phyloP scores from a whole-genome alignment of 2,329 filamentous ascomycete genomes.

The Ascochyta fabae region DNA sequence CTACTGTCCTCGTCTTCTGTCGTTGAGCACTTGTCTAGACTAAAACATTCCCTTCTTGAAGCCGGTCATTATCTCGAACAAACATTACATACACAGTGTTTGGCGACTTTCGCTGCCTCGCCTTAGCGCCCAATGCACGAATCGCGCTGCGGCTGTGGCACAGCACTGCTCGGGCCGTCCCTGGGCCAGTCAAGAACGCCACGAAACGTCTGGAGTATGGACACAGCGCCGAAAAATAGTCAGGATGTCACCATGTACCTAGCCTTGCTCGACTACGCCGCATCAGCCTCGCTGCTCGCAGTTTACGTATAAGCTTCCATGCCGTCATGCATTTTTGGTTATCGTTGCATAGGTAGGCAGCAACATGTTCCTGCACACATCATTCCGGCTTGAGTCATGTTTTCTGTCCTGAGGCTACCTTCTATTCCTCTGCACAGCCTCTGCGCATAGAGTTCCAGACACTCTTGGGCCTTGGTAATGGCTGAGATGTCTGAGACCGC shows the following conservation, averaged over 20 bases:
- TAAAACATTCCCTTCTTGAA: background rate
- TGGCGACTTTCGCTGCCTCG: background rate
- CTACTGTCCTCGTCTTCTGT: background rate
- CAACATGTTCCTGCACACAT: no score
- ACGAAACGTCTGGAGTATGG: slow-evolving; percentile 7
- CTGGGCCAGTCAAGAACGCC: background rate
- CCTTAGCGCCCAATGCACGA: background rate
- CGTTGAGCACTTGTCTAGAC: background rate
- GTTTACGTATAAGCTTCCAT: background rate
- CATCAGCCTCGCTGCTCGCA: slow-evolving; percentile 14
- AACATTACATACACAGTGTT: background rate
- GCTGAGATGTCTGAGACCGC: background rate
- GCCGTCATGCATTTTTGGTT: background rate
- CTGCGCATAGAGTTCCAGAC: background rate
- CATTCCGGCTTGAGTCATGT: no score
- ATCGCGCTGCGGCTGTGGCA: slow-evolving; percentile 8
- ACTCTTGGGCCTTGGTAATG: background rate
- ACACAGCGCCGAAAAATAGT: background rate
- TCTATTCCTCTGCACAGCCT: background rate
- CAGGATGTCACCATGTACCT: background rate
- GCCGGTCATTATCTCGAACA: no score
- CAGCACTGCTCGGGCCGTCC: slow-evolving; percentile 5
- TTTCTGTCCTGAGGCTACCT: background rate
- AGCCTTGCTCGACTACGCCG: slow-evolving; percentile 9
- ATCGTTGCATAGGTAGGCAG: background rate